Evolutionary conservation across 2,329 filamentous ascomycete species (phyloP).

Genomic region (Pseudogymnoascus sp.): DNA sequence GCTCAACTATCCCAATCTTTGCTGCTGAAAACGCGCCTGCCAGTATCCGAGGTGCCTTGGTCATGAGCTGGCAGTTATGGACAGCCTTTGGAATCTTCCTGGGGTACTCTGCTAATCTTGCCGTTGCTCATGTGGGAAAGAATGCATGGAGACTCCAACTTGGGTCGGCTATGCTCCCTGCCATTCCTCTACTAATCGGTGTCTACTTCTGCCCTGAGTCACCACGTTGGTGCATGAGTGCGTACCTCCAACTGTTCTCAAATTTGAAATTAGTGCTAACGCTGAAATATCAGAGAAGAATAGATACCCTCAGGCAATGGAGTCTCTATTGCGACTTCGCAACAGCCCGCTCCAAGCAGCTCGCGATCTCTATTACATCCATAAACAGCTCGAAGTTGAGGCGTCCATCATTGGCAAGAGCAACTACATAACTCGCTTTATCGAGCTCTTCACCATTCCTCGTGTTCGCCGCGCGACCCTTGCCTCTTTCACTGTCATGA

Average conservation of each 20-base stretch:
- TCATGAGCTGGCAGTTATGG: constrained; percentile 48
- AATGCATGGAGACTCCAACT: constrained; percentile 60
- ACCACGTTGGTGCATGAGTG: constrained; percentile 57
- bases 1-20: constrained; percentile 44
- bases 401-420: constrained; percentile 35
- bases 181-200: constrained; percentile 51
- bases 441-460: constrained; percentile 61
- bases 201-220: constrained; percentile 60
- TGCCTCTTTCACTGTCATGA: constrained; percentile 74
- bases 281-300: constrained; percentile 40
- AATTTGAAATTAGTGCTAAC: background rate
- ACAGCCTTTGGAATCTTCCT: constrained; percentile 60
- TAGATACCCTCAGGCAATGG: constrained; percentile 47
- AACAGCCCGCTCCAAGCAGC: constrained; percentile 55
- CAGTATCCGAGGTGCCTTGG: constrained; percentile 47
- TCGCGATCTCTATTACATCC: constrained; percentile 56
- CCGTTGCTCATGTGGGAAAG: constrained; percentile 51
- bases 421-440: constrained; percentile 55
- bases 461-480: constrained; percentile 64
- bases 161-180: constrained; percentile 59
- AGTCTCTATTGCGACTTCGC: constrained; percentile 50
- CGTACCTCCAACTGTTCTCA: background rate
- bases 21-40: constrained; percentile 51
- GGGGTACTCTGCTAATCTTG: constrained; percentile 59
- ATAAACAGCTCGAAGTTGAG: constrained; percentile 46